These are phyloP conservation scores for Ciborinia camelliae DNA, from an alignment of 2,329 filamentous ascomycete species.

Conservation along the genomic window DNA sequence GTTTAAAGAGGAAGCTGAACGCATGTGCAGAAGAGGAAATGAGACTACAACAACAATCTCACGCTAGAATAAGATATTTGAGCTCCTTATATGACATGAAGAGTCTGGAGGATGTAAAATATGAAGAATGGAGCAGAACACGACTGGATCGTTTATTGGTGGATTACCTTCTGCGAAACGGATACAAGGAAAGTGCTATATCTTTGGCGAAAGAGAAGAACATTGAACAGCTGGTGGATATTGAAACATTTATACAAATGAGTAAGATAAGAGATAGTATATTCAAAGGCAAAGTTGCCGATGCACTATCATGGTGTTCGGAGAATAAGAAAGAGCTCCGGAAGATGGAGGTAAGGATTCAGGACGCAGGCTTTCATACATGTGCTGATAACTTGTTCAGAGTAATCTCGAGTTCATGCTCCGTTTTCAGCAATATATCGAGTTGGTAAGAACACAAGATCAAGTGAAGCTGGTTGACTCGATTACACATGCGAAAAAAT, in stretches of 20 bases:
- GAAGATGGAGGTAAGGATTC: constrained; percentile 67
- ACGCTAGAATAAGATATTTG: constrained; percentile 75
- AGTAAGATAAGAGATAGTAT: constrained; percentile 73
- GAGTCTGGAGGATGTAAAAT: constrained; percentile 84
- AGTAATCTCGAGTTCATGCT: constrained; percentile 90
- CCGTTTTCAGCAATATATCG: constrained; percentile 90
- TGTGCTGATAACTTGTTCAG: constrained; percentile 39
- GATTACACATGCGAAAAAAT: constrained; percentile 76
- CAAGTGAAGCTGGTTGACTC: constrained; percentile 69
- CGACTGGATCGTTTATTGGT: constrained; percentile 81
- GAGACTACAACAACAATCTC: constrained; percentile 69
- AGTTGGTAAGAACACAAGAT: constrained; percentile 70
- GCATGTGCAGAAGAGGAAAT: constrained; percentile 75
- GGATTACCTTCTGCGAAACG: constrained; percentile 86
- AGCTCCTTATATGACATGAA: constrained; percentile 76
- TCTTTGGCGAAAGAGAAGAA: constrained; percentile 70
- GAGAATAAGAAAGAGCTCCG: constrained; percentile 92
- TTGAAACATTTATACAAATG: constrained; percentile 83
- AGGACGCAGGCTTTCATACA: not conserved
- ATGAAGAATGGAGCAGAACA: constrained; percentile 82
- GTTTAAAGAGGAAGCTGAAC: constrained; percentile 82
- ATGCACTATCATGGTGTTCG: constrained; percentile 84
- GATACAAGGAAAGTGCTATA: constrained; percentile 74
- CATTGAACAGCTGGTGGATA: constrained; percentile 80
- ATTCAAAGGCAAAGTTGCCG: constrained; percentile 64